Evolutionary conservation across 371 early-diverging fungal species (phyloP).

Genomic region (Nematocida parisii): DNA sequence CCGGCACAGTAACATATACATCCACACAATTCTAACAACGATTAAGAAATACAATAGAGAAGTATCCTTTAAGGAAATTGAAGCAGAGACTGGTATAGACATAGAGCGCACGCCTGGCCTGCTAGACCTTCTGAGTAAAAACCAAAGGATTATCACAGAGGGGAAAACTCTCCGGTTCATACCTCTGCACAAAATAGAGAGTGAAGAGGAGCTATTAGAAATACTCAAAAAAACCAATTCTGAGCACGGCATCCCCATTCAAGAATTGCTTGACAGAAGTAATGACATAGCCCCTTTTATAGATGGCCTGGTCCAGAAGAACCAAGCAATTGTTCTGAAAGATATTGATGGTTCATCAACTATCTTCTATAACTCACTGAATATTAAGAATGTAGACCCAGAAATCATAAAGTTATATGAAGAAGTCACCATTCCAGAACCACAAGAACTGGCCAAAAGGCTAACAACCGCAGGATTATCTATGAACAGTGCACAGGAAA

Average conservation of each 20-base stretch:
- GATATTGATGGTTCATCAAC: conserved; percentile 68
- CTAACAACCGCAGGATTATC: conserved; percentile 64
- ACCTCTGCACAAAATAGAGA: conserved; percentile 66
- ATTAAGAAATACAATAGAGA: conserved; percentile 58
- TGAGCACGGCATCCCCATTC: conserved; percentile 67
- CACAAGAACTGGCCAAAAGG: conserved; percentile 66
- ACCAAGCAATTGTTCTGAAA: conserved; percentile 66
- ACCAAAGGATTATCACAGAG: conserved; percentile 62
- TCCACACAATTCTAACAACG: conserved; percentile 66
- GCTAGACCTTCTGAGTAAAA: conserved; percentile 63
- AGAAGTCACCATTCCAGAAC: conserved; percentile 64
- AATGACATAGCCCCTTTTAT: conserved; percentile 63
- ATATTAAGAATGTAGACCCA: conserved; percentile 28
- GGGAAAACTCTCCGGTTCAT: conserved; percentile 64
- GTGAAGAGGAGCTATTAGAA: conserved; percentile 64
- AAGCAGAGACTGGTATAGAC: conserved; percentile 60
- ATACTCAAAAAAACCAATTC: conserved; percentile 57
- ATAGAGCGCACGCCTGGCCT: conserved; percentile 61
- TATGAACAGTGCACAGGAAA: conserved; percentile 40
- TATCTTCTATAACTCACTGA: conserved; percentile 66
- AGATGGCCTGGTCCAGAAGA: conserved; percentile 53
- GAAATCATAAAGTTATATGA: conserved; percentile 64
- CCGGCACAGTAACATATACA: conserved; percentile 69
- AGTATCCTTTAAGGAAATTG: conserved; percentile 65
- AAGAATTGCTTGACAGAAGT: conserved; percentile 63